Evolutionary conservation across 805 yeast species (phyloP), one percentile per base, ranked within the genome.

Genomic region (Kodamaea kakaduensis): DNA sequence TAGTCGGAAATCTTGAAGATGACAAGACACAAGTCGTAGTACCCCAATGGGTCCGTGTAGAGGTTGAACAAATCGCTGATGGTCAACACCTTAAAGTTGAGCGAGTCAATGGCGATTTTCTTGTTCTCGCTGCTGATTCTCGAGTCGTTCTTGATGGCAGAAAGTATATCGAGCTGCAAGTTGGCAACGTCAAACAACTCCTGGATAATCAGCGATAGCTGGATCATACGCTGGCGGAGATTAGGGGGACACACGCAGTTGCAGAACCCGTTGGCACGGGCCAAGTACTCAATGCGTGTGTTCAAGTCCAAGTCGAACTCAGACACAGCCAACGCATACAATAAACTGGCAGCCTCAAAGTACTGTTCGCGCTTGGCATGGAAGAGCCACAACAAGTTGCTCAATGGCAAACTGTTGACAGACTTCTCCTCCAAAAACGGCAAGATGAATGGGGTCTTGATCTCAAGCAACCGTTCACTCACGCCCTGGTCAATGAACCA

Each of bases 191-290:
- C 93, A 49, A 88, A 76, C 34, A 84, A 73, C 51, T 88, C 95
- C 45, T 78, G 82, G 24, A 89, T 82, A 47, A 73, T 67, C 8
- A 78, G 67, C 1, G 86, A 71, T 38, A 90, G 64, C 48, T 77
- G 78, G 18, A 81, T 76, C 73, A 87, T 81, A 42, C 79, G 78
- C 49, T 84, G 94, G 46, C 90, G 73, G 51, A 81, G 71, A 40
- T 71, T 75, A 19, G 90, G 85, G 17, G 90, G 83, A 43, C 88
- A 78, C 29, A 75, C 78, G 57, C 95, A 83, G 52, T 86, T 85
- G 57, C 95, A 84, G 64, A 86, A 88, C 3, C 96, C 96, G 57
- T 83, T 84, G 1, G 97, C 97, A 46, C 97, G 74, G 1, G 97
- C 85, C 36, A 93, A 67, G 54, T 75, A 87, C 58, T 89, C 96